Conservation (phyloP, 2,329 filamentous ascomycete genomes). For the Fusarium mangiferae region DNA sequence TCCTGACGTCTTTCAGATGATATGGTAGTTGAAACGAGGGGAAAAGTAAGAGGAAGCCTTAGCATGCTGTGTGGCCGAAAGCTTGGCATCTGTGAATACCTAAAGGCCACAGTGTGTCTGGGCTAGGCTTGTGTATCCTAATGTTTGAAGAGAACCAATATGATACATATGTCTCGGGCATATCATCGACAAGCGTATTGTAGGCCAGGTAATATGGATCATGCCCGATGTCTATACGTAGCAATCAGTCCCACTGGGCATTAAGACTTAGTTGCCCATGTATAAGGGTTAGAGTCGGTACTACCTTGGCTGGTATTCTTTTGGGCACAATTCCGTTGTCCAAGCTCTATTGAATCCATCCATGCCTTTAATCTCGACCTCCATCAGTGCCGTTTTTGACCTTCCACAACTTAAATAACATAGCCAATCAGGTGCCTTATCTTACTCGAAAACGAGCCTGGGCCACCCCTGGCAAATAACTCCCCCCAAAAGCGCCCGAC, state of each 20-base stretch:
- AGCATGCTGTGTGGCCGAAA: neutral
- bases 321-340: slow-evolving; percentile 4
- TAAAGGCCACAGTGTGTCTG: slow-evolving; percentile 3
- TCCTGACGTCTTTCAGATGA: neutral
- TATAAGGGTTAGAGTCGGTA: neutral
- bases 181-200: slow-evolving; percentile 1
- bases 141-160: neutral
- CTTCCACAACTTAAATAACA: slow-evolving; percentile 8
- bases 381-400: slow-evolving; percentile 21
- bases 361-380: slow-evolving; percentile 24
- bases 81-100: neutral
- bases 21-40: neutral
- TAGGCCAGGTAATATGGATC: neutral
- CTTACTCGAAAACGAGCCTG: slow-evolving; percentile 33
- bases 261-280: neutral
- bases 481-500: neutral
- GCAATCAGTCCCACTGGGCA: neutral
- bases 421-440: slow-evolving; percentile 29
- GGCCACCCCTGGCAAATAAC: slow-evolving; percentile 18
- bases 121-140: slow-evolving; percentile 3
- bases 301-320: neutral
- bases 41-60: slow-evolving; percentile 7
- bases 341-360: slow-evolving; percentile 9
- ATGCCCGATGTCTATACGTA: neutral
- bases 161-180: slow-evolving; percentile 25